Conservation (phyloP, 2,329 filamentous ascomycete species). For the Neurospora sp. region DNA sequence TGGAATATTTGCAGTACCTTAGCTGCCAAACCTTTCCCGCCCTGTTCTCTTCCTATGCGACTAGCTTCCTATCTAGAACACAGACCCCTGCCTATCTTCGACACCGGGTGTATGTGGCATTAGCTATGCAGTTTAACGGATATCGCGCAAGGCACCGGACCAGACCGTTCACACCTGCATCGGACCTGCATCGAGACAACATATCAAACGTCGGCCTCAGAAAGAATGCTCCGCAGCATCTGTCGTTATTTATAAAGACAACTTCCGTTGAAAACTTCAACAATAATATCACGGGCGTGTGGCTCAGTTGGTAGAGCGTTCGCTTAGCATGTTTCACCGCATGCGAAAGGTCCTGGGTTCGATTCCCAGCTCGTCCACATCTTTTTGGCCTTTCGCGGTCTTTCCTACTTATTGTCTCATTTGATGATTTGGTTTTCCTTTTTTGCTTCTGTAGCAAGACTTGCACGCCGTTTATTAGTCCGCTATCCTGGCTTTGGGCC, state of each 20-base stretch:
- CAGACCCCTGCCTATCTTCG: background rate
- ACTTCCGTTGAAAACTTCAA: background rate
- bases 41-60: background rate
- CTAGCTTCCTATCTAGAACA: background rate
- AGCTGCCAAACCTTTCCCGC: background rate
- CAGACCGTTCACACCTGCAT: background rate
- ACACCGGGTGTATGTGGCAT: background rate
- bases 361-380: conserved; percentile 19
- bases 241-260: background rate
- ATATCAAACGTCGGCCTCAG: background rate
- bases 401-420: background rate
- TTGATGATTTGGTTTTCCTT: background rate
- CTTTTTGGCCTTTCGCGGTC: background rate
- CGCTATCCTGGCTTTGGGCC: too few species aligned
- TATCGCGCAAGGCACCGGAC: background rate
- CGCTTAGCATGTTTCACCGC: conserved; percentile 6
- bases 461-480: too few species aligned
- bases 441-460: background rate
- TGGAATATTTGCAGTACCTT: background rate
- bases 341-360: conserved; percentile 16
- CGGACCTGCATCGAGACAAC: background rate
- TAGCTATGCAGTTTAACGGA: background rate
- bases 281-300: conserved; percentile 13
- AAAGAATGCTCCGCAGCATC: background rate
- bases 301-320: conserved; percentile 21